Conservation (phyloP, 2,329 filamentous ascomycete species). For the Lojkania enalia region DNA sequence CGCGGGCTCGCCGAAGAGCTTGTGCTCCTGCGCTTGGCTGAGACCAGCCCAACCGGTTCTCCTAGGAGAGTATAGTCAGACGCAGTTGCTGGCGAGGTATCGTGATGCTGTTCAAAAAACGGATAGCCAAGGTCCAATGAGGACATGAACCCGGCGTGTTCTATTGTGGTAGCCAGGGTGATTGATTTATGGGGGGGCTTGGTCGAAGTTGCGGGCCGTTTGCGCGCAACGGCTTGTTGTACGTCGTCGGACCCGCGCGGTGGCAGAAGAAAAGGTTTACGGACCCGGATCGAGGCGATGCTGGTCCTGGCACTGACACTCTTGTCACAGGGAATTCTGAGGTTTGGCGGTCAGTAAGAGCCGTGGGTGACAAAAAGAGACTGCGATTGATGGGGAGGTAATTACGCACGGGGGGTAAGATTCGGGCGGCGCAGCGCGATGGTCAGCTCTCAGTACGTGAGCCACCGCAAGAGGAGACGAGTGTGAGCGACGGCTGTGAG, state of each 20-base stretch:
- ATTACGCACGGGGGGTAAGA: neutral
- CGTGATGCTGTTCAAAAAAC: conserved; percentile 20
- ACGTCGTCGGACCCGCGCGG: no score
- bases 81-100: conserved; percentile 16
- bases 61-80: conserved; percentile 18
- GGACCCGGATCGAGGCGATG: neutral
- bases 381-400: no score
- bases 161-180: conserved; percentile 38
- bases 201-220: neutral
- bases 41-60: conserved; percentile 11
- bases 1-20: conserved; percentile 22
- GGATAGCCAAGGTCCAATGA: conserved; percentile 23
- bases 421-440: neutral
- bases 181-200: conserved; percentile 8
- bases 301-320: neutral
- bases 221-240: no score
- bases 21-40: conserved; percentile 10
- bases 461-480: neutral
- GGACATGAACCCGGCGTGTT: conserved; percentile 21
- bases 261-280: neutral
- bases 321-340: neutral
- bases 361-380: neutral
- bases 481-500: neutral
- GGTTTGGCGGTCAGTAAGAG: neutral
- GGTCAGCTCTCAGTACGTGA: neutral